Percentiles rank a stretch among this genome's conserved stretches.
These are phyloP conservation scores for Dryas drummondii DNA, from an alignment of 306 rosid genomes.

Conservation along the genomic window DNA sequence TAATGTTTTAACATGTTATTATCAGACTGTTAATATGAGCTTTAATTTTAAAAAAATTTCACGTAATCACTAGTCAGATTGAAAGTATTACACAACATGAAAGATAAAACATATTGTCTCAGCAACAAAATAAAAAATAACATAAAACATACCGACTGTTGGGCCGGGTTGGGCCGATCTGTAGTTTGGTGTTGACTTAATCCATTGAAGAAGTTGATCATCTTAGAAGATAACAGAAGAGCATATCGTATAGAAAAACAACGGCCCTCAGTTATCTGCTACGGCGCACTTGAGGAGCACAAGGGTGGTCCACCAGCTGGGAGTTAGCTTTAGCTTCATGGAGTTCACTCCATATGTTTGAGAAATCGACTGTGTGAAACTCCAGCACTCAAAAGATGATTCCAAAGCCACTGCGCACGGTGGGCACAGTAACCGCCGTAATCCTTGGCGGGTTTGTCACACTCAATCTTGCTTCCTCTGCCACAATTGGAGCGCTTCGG, in stretches of 20 bases:
- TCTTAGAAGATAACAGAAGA: too few species aligned
- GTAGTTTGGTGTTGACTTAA: too few species aligned
- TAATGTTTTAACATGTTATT: too few species aligned
- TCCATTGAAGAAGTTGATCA: too few species aligned
- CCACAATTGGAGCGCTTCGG: conserved; percentile 55
- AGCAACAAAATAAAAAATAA: too few species aligned
- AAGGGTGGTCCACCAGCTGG: neutral
- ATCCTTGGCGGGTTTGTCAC: conserved; percentile 62
- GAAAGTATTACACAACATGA: too few species aligned
- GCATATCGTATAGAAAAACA: neutral
- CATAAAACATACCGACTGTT: neutral
- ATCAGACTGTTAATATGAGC: too few species aligned
- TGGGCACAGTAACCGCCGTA: conserved; percentile 44
- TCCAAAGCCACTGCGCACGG: conserved; percentile 40
- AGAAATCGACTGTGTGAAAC: conserved; percentile 30
- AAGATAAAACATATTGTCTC: too few species aligned
- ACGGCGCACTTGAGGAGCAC: neutral
- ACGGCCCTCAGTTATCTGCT: neutral
- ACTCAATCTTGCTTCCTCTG: conserved; percentile 60
- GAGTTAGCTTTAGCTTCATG: neutral
- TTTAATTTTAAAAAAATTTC: too few species aligned
- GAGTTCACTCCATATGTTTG: conserved; percentile 20
- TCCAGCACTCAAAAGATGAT: conserved; percentile 35
- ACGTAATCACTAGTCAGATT: too few species aligned
- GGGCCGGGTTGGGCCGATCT: conserved; percentile 3